Evolutionary conservation across 352 stramenopile species (phyloP).

Genomic region (Pythium oligandrum): DNA sequence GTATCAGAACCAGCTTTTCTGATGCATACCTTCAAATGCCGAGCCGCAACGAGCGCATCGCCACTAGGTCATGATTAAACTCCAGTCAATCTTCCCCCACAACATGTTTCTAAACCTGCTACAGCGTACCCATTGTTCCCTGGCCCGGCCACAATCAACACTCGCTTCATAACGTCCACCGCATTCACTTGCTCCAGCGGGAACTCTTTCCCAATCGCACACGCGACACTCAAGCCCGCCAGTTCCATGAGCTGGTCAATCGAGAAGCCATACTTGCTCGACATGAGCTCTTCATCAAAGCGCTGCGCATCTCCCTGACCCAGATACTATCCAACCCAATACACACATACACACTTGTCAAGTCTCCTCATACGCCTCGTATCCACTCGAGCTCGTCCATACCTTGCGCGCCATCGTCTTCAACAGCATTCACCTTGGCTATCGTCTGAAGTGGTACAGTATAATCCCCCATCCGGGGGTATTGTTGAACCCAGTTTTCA

Average conservation of each 20-base stretch:
- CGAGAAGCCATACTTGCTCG: constrained; percentile 79
- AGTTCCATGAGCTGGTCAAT: constrained; percentile 99
- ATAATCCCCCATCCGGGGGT: no score
- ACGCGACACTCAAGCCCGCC: constrained; percentile 93
- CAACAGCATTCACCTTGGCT: background rate
- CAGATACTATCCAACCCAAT: constrained; percentile 39
- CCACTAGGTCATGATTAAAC: constrained; percentile 41
- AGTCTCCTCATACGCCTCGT: background rate
- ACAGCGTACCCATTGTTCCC: constrained; percentile 95
- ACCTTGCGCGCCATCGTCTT: background rate
- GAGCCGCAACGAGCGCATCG: constrained; percentile 97
- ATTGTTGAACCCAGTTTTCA: background rate
- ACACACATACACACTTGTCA: background rate
- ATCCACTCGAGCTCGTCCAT: no score
- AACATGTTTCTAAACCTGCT: background rate
- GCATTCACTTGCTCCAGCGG: constrained; percentile 9
- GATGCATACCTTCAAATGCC: constrained; percentile 88
- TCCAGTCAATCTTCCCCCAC: background rate
- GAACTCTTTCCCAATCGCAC: constrained; percentile 81
- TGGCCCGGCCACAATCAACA: constrained; percentile 94
- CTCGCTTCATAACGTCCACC: constrained; percentile 18
- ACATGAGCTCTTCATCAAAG: constrained; percentile 92
- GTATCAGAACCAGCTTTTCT: no score
- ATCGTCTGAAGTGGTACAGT: no score
- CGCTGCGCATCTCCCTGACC: constrained; percentile 64